phyloP scores from a whole-genome alignment of 768 basidiomycete species.

The Mycena belliarum region DNA sequence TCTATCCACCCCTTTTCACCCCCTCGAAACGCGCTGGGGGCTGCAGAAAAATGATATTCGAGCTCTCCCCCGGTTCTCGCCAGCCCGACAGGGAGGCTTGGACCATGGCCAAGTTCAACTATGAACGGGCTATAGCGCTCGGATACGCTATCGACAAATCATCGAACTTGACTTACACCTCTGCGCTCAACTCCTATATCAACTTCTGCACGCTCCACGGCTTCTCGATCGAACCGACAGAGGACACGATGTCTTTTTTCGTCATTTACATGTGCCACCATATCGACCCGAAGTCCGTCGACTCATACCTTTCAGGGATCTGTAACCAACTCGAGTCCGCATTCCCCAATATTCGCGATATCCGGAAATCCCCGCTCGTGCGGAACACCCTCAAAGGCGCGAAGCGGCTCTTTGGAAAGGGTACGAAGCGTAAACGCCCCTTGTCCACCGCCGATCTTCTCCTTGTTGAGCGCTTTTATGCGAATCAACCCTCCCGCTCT shows the following conservation, averaged over 20 bases:
- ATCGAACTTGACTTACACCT: too few species aligned
- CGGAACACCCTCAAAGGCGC: slow-evolving; percentile 32
- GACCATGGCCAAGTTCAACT: slow-evolving; percentile 34
- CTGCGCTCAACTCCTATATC: too few species aligned
- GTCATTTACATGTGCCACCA: too few species aligned
- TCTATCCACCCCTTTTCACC: slow-evolving; percentile 21
- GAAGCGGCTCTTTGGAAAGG: slow-evolving; percentile 19
- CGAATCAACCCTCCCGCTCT: too few species aligned
- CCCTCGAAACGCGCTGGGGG: slow-evolving; percentile 34
- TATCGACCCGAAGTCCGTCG: slow-evolving; percentile 37
- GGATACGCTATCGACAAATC: too few species aligned
- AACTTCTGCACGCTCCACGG: too few species aligned
- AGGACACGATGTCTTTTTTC: too few species aligned
- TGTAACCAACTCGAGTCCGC: slow-evolving; percentile 34
- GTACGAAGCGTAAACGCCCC: slow-evolving; percentile 28
- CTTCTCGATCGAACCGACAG: too few species aligned
- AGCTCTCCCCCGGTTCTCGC: slow-evolving; percentile 23
- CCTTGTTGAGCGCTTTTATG: not conserved
- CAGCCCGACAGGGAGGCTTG: slow-evolving; percentile 38
- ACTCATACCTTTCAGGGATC: slow-evolving; percentile 43
- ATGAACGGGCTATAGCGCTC: slow-evolving; percentile 22
- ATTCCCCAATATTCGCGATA: slow-evolving; percentile 33
- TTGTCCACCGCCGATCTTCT: slow-evolving; percentile 24
- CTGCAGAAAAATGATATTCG: slow-evolving; percentile 23
- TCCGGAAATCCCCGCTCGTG: slow-evolving; percentile 29